Evolutionary conservation across 768 basidiomycete species (phyloP), one percentile per base, ranked within the genome.

Genomic region (Sarcodon aspratus): DNA sequence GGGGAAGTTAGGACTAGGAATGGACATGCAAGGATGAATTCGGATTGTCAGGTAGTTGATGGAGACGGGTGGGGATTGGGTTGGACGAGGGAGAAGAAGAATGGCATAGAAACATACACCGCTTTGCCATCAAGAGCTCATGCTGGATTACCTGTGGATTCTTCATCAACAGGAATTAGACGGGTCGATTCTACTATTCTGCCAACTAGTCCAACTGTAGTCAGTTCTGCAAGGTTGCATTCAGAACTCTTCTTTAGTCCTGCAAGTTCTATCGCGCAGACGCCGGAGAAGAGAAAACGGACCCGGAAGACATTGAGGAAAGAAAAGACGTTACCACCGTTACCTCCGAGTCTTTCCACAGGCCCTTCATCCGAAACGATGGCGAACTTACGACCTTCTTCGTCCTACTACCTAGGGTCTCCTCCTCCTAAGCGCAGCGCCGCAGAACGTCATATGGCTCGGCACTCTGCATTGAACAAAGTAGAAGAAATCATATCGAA

Each of bases 171-270:
- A 40, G 57, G 49, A 36, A 57, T 50, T 40, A 10, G 17, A 36
- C 43, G 45, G n/a, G 47, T 36, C 33, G 57, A 70, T 44, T 63
- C 64, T 9, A 66, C 65, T 3, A 54, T 74, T 17, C 67, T 84
- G 3, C 78, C 79, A 0, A 66, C 66, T 21, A 80, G 78, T 52
- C 82, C 82, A 0, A 69, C 78, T 2, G 69, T 69, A 50, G 61
- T 84, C 34, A 76, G 67, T 60, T 81, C 75, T 9, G 75, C 77
- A 1, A 71, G 75, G 1, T 66, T 84, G 48, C 73, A 79, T 48
- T 72, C 67, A 27, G 67, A 70, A 27, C 66, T 84, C 31, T 78
- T 75, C 55, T 83, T 84, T 27, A 27, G 21, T 27, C 21, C 21
- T 5, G 21, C 21, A 27, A 27, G 21, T 27, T 27, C 21, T 5